Evolutionary conservation across 257 asterid genomes (phyloP).

Genomic region (Przewalskia tangutica): DNA sequence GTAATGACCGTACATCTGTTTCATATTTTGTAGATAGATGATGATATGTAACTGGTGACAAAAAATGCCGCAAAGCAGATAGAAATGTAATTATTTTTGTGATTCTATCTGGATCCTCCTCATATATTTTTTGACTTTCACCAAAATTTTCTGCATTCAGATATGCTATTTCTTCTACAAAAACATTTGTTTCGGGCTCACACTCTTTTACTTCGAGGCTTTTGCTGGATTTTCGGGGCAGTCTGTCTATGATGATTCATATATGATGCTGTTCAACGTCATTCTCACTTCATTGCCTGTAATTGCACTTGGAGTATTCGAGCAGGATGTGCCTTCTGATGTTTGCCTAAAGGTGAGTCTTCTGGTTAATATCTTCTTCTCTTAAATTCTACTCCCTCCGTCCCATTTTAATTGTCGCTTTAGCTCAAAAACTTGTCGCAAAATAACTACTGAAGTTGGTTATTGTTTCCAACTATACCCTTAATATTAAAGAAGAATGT

Average conservation of each 20-base stretch:
- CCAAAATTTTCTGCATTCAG: constrained; percentile 30
- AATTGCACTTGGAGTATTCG: constrained; percentile 93
- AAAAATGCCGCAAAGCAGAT: neutral
- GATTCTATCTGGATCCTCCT: neutral
- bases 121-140: neutral
- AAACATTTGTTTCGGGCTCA: constrained; percentile 93
- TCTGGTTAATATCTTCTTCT: neutral
- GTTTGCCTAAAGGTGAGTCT: constrained; percentile 84
- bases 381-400: neutral
- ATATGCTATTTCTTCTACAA: constrained; percentile 97
- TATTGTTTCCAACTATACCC: too few relatives aligned
- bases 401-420: too few relatives aligned
- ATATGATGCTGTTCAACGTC: constrained; percentile 87
- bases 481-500: too few relatives aligned
- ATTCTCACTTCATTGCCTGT: constrained; percentile 94
- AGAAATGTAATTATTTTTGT: neutral
- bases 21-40: neutral
- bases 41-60: neutral
- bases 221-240: constrained; percentile 96
- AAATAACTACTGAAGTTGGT: too few relatives aligned
- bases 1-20: constrained; percentile 28
- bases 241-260: constrained; percentile 83
- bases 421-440: too few relatives aligned
- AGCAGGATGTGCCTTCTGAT: constrained; percentile 94
- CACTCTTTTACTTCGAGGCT: constrained; percentile 94